These are phyloP conservation scores for Phytopythium sindhum DNA, from an alignment of 352 stramenopile species.

Conservation along the genomic window DNA sequence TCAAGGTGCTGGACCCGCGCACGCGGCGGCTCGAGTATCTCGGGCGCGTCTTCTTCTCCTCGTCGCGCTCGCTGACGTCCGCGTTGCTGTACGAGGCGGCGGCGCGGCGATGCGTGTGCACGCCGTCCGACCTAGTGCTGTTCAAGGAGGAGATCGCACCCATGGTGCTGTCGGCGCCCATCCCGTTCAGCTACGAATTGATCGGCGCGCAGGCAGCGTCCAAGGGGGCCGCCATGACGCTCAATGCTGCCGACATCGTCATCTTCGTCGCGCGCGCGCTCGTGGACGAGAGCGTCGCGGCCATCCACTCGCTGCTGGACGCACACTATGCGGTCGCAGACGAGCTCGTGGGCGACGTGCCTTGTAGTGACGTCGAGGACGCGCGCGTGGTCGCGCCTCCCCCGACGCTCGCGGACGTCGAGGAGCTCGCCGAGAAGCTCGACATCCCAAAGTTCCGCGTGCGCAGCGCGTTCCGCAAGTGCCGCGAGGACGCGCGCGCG, in stretches of 20 bases:
- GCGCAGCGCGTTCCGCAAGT: constrained; percentile 79
- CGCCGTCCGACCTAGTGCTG: constrained; percentile 46
- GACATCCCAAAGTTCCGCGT: constrained; percentile 81
- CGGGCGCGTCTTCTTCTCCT: constrained; percentile 30
- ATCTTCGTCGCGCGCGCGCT: constrained; percentile 45
- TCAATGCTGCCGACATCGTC: constrained; percentile 62
- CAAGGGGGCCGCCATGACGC: constrained; percentile 10
- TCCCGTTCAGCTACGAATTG: constrained; percentile 28
- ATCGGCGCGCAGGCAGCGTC: constrained; percentile 8
- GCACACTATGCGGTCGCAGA: constrained; percentile 39
- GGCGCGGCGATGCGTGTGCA: constrained; percentile 34
- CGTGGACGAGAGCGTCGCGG: constrained; percentile 8
- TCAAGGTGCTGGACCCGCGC: constrained; percentile 55
- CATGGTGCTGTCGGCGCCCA: constrained; percentile 41
- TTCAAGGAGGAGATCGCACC: constrained; percentile 78
- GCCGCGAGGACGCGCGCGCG: constrained; percentile 52
- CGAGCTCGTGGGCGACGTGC: constrained; percentile 20
- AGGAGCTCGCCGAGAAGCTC: constrained; percentile 58
- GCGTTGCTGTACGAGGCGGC: constrained; percentile 44
- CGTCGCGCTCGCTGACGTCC: constrained; percentile 22
- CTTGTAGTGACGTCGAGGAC: background rate
- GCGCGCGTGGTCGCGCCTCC: constrained; percentile 6
- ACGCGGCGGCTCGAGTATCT: constrained; percentile 41
- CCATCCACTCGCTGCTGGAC: constrained; percentile 31
- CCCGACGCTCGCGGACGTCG: constrained; percentile 59